phyloP scores from a whole-genome alignment of 441 rosid species.

The Monsonia emarginata region DNA sequence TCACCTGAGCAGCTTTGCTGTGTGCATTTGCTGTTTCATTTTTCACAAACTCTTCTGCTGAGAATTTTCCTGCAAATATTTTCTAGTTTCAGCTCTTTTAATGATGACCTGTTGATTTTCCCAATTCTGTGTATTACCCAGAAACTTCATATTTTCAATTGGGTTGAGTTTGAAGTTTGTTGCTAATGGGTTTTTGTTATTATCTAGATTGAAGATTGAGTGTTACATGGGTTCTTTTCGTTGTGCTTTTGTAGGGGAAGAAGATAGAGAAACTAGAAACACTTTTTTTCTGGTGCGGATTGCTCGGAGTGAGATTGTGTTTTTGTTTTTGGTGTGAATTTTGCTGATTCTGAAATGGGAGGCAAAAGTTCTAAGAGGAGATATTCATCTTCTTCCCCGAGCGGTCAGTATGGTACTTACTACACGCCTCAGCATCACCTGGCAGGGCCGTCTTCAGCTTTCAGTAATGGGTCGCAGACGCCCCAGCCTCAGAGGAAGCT shows the following conservation, averaged over 20 bases:
- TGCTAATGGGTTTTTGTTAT: too few species aligned
- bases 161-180: background rate
- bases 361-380: conserved; percentile 40
- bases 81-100: background rate
- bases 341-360: conserved; percentile 33
- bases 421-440: conserved; percentile 29
- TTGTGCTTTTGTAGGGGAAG: background rate
- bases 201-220: background rate
- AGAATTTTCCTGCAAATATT: background rate
- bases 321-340: background rate
- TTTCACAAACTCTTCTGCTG: background rate
- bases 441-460: conserved; percentile 19
- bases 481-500: conserved; percentile 37
- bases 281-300: background rate
- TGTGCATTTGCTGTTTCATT: background rate
- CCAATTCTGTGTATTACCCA: background rate
- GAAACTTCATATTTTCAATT: background rate
- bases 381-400: conserved; percentile 27
- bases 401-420: conserved; percentile 23
- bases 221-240: background rate
- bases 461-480: conserved; percentile 22
- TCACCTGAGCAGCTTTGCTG: background rate
- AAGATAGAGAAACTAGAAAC: background rate
- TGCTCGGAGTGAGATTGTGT: background rate
- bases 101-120: background rate